Conservation (phyloP, 257 asterid species). For the Leptodermis oblonga region DNA sequence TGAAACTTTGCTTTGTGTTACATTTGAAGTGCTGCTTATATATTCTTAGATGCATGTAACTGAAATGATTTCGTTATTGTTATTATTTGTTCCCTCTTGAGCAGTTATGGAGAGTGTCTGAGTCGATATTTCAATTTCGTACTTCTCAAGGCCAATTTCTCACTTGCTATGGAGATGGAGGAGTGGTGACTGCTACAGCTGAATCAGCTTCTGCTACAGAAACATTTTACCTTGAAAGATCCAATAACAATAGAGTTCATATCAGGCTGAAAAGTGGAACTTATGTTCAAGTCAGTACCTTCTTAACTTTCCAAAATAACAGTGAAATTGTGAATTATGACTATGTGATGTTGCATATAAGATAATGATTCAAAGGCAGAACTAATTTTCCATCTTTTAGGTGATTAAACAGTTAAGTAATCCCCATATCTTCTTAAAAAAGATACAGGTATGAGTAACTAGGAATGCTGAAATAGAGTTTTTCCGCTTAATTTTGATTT, state of each 20-base stretch:
- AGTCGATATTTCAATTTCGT: conserved; percentile 62
- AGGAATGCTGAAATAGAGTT: not conserved
- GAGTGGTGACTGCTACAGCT: conserved; percentile 44
- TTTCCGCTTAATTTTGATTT: not conserved
- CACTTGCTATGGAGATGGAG: conserved; percentile 49
- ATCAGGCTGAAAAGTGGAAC: conserved; percentile 57
- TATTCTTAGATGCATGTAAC: not conserved
- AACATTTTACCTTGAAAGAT: conserved; percentile 69
- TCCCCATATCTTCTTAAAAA: not conserved
- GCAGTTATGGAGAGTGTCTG: conserved; percentile 83
- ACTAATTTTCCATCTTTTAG: not conserved
- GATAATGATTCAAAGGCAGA: not conserved
- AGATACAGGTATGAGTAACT: no score
- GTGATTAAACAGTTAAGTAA: not conserved
- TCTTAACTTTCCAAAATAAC: not conserved
- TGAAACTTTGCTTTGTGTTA: not conserved
- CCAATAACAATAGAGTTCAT: conserved; percentile 45
- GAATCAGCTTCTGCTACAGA: conserved; percentile 50
- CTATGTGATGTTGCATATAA: not conserved
- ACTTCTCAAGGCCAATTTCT: conserved; percentile 65
- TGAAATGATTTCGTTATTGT: not conserved
- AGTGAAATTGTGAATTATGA: not conserved
- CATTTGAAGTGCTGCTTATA: not conserved
- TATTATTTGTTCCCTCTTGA: conserved; percentile 9
- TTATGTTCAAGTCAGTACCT: conserved; percentile 52